Evolutionary conservation across 345 rosid species (phyloP), one percentile per base, ranked within the genome.

Genomic region (Gossypium bickii): DNA sequence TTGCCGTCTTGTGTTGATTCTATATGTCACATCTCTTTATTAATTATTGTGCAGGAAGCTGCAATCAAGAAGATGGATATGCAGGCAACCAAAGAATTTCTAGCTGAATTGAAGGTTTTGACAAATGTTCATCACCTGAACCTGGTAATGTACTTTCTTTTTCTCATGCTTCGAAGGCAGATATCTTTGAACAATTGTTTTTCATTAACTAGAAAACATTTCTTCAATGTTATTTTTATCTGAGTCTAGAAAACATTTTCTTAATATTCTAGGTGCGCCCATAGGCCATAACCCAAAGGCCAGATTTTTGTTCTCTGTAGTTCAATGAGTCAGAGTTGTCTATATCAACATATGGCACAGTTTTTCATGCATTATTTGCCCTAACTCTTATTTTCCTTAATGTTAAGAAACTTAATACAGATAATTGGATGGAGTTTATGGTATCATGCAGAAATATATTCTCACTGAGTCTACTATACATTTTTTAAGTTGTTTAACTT

Each of bases 1-100:
- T 72, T 45, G 70, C 47, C 53, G 18, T 62, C 12, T 52, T 20
- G 24, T 34, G n/a, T 74, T 22, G 51, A n/a, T 69, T 73, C 70
- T 75, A 15, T 56, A 7, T 62, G 55, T 67, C n/a, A 67, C 10
- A 9, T 57, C 1, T 38, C 25, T 53, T 51, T 45, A 2, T 68
- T 72, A 62, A 47, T 43, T 41, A n/a, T 57, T 41, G 11, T 82
- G 81, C 86, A 95, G 99, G 92, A 85, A 93, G 94, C 97, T 80
- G 98, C 99, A 43, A 93, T 95, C 82, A 95, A 95, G 87, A 95
- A 91, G 86, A 95, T 95, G 99, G 94, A 95, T 64, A 92, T 95
- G 99, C 90, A 91, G 85, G 97, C 94, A 65, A 83, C 97, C 0
- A 90, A 83, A 83, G 97, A 95, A 83, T 95, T 95, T 83, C 89